Conservation (phyloP, 331 rosid species). For the Phaseolus coccineus region DNA sequence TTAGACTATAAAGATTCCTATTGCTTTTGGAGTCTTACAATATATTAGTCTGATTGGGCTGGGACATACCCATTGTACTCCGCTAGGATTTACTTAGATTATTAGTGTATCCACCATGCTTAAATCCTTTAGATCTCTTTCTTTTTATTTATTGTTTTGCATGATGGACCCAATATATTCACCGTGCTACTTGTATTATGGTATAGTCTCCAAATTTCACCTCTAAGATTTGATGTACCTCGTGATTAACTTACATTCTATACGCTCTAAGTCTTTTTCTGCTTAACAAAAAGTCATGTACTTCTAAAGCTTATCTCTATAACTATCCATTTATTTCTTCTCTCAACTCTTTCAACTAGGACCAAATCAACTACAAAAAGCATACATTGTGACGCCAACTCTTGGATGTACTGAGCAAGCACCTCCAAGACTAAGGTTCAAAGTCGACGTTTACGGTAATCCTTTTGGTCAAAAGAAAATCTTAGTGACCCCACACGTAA, state of each 20-base stretch:
- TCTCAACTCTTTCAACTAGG: background rate
- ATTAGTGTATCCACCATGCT: background rate
- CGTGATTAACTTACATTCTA: background rate
- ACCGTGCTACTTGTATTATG: background rate
- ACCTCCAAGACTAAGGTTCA: background rate
- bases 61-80: background rate
- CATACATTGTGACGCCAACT: background rate
- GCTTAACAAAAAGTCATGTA: background rate
- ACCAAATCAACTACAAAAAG: background rate
- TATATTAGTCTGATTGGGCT: background rate
- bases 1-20: background rate
- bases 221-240: background rate
- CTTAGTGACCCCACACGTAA: background rate
- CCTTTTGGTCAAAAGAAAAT: background rate
- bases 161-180: background rate
- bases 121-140: background rate
- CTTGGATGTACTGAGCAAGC: background rate
- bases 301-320: background rate
- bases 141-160: background rate
- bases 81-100: background rate
- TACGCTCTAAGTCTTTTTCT: background rate
- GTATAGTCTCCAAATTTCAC: background rate
- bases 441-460: background rate
- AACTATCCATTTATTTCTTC: background rate
- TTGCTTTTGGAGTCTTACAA: slow-evolving; percentile 16